Conservation (phyloP, 495 filamentous ascomycete genomes). For the Amniculicola lignicola region DNA sequence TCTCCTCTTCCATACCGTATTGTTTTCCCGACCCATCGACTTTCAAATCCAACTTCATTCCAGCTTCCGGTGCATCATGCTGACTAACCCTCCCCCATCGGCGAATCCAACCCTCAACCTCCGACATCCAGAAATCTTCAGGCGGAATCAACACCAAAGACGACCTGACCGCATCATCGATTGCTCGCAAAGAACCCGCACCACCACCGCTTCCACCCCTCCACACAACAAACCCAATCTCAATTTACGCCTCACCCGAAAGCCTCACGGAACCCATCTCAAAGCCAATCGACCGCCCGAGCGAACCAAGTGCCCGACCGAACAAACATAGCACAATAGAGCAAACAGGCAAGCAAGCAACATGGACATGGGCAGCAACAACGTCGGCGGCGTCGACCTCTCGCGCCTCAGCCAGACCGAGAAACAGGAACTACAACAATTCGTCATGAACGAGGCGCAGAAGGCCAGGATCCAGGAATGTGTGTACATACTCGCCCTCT, state of each 20-base stretch:
- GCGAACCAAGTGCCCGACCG: too few relatives aligned
- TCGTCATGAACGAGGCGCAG: conserved; percentile 75
- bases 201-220: not conserved
- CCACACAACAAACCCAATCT: not conserved
- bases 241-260: too few relatives aligned
- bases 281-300: too few relatives aligned
- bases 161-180: not conserved
- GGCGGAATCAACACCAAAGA: not conserved
- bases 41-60: too few relatives aligned
- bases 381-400: conserved; percentile 50
- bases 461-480: conserved; percentile 76
- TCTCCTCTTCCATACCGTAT: too few relatives aligned
- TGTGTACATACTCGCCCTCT: conserved; percentile 45
- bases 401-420: conserved; percentile 74
- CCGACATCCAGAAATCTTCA: too few relatives aligned
- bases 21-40: too few relatives aligned
- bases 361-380: conserved; percentile 18
- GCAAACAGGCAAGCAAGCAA: too few relatives aligned
- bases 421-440: conserved; percentile 80
- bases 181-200: not conserved
- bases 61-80: not conserved
- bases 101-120: too few relatives aligned
- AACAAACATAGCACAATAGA: too few relatives aligned
- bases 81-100: not conserved
- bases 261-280: too few relatives aligned